A percentile compares a stretch with the other conserved stretches of the same genome.
Conservation (phyloP, 2,329 filamentous ascomycete species). For the Pyricularia grisea region DNA sequence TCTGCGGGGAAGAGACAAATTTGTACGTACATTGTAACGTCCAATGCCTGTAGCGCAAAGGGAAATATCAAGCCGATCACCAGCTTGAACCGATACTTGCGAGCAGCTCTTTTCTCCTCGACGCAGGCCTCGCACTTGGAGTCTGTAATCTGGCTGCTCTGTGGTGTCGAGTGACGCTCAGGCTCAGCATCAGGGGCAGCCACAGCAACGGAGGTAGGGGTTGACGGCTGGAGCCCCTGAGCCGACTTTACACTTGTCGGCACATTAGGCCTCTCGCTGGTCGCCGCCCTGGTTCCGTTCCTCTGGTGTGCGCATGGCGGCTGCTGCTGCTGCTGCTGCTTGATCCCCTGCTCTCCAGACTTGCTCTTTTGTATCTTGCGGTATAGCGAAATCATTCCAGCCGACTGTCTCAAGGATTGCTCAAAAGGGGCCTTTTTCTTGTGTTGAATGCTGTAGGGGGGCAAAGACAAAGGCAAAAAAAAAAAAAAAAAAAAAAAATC, state of each 20-base stretch:
- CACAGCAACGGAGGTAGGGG: neutral
- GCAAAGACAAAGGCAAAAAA: neutral
- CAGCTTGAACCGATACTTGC: slow-evolving; percentile 45
- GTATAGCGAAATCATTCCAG: slow-evolving; percentile 3
- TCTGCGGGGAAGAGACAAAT: neutral
- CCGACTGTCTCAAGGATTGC: neutral
- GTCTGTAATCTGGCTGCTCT: neutral
- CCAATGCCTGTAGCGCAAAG: slow-evolving; percentile 51
- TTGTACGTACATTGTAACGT: slow-evolving; percentile 42
- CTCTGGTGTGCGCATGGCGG: neutral
- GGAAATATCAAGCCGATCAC: slow-evolving; percentile 49
- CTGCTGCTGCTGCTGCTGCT: neutral
- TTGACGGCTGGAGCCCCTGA: neutral
- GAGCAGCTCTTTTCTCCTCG: slow-evolving; percentile 21
- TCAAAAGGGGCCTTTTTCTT: neutral
- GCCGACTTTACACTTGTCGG: neutral
- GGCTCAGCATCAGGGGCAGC: neutral
- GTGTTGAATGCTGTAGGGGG: neutral
- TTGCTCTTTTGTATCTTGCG: neutral
- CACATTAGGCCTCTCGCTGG: neutral
- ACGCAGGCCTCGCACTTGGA: slow-evolving; percentile 9
- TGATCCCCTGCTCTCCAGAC: neutral
- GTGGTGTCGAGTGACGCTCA: neutral
- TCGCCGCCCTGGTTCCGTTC: neutral
- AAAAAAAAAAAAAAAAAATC: too few relatives aligned